Percentiles rank a stretch among this genome's conserved stretches.
These are phyloP conservation scores for Botrytis cinerea DNA, from an alignment of 2,329 filamentous ascomycete species.

Conservation along the genomic window DNA sequence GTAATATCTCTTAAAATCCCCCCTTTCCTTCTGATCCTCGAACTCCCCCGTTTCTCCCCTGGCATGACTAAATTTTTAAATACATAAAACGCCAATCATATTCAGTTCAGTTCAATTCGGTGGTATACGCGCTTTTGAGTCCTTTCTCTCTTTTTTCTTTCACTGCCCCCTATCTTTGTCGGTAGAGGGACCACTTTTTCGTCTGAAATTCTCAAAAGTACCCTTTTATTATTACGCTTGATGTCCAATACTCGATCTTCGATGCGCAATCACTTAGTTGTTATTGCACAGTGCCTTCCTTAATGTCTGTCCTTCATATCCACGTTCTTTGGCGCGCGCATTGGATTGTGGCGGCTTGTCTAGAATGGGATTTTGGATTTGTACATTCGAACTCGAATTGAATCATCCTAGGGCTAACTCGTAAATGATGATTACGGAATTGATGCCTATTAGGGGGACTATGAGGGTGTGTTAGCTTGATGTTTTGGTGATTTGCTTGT, in stretches of 20 bases:
- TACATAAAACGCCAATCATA: neutral
- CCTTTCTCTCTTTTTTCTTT: neutral
- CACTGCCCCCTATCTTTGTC: neutral
- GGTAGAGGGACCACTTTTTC: neutral
- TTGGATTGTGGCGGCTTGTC: neutral
- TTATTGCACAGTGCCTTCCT: neutral
- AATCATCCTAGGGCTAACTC: conserved; percentile 70
- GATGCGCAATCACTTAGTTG: neutral
- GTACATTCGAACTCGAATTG: too few relatives aligned
- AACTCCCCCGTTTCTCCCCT: neutral
- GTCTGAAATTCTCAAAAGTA: neutral
- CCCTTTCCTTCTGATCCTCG: neutral
- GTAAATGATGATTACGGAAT: conserved; percentile 80
- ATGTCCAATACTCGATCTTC: neutral
- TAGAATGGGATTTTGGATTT: neutral
- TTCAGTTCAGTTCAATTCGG: neutral
- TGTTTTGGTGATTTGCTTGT: too few relatives aligned
- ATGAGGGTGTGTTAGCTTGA: conserved; percentile 18
- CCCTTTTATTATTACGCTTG: neutral
- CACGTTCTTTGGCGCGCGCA: neutral
- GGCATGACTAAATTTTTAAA: neutral
- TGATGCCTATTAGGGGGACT: conserved; percentile 86
- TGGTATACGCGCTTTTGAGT: neutral
- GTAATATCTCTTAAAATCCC: neutral
- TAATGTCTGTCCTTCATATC: neutral